A percentile compares a stretch with the other conserved stretches of the same genome.
Evolutionary conservation across 1,139 yeast species (phyloP).

Genomic region (Suhomyces wounanorum): DNA sequence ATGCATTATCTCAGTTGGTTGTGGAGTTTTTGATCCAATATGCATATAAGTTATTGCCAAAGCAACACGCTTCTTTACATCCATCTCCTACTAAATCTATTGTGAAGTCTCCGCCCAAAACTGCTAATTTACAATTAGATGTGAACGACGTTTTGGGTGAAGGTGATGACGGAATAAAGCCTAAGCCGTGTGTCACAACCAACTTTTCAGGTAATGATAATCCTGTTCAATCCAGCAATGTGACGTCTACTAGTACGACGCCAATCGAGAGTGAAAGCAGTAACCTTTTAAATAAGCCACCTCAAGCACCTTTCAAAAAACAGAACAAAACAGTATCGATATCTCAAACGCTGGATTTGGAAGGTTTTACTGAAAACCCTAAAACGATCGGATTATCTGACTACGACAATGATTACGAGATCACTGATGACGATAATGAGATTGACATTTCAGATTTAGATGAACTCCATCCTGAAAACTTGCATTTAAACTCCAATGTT

Average conservation of each 20-base stretch:
- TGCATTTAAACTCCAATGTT: conserved; percentile 8
- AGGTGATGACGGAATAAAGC: conserved; percentile 4
- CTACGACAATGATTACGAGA: conserved; percentile 33
- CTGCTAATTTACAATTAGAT: conserved; percentile 5
- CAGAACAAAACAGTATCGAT: conserved; percentile 63
- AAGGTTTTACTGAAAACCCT: conserved; percentile 28
- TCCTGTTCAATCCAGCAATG: conserved; percentile 13
- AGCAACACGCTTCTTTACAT: conserved; percentile 21
- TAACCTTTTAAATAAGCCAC: conserved; percentile 17
- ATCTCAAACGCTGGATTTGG: conserved; percentile 54
- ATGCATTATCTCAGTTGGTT: conserved; percentile 82
- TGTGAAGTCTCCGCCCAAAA: conserved; percentile 3
- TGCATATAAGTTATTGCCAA: conserved; percentile 73
- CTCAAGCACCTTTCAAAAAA: conserved; percentile 29
- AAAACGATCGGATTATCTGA: conserved; percentile 23
- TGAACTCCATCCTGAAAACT: conserved; percentile 15
- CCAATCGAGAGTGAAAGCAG: conserved; percentile 17
- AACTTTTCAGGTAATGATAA: not conserved
- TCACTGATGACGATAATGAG: conserved; percentile 33
- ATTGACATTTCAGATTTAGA: conserved; percentile 21
- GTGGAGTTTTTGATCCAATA: conserved; percentile 89
- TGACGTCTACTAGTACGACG: conserved; percentile 23
- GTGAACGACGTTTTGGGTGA: conserved; percentile 9
- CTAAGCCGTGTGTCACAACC: conserved; percentile 6
- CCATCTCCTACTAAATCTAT: conserved; percentile 9